Evolutionary conservation across 2,329 filamentous ascomycete genomes (phyloP).

Genomic region (Pseudogymnoascus sp.): DNA sequence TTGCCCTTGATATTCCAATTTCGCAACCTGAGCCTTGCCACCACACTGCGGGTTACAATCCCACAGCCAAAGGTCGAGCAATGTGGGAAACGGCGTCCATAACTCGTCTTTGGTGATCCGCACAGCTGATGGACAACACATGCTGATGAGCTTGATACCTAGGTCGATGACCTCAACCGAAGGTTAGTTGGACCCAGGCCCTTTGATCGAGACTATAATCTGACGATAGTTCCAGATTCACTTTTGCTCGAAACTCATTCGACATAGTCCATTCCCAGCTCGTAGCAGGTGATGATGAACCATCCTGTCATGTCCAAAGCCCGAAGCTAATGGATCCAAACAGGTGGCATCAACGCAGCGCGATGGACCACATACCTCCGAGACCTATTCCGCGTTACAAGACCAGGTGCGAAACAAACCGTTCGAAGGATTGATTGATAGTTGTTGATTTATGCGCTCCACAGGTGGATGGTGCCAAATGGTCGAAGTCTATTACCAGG

Average conservation of each 20-base stretch:
- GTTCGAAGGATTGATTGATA: not conserved
- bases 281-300: conserved; percentile 40
- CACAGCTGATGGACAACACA: conserved; percentile 10
- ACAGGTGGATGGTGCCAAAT: conserved; percentile 74
- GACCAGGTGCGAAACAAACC: conserved; percentile 39
- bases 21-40: not conserved
- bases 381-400: conserved; percentile 67
- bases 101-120: not conserved
- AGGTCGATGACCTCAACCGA: conserved; percentile 65
- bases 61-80: not conserved
- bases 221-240: conserved; percentile 43
- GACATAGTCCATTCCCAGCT: conserved; percentile 77
- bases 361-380: conserved; percentile 71
- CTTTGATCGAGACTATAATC: not conserved
- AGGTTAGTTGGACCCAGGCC: conserved; percentile 35
- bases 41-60: not conserved
- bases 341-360: conserved; percentile 60
- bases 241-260: conserved; percentile 65
- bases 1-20: not conserved
- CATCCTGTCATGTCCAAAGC: not conserved
- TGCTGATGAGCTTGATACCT: not conserved
- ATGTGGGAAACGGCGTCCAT: not conserved
- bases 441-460: not conserved
- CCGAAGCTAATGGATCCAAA: not conserved
- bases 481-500: conserved; percentile 79